A percentile compares a stretch with the other conserved stretches of the same genome.
Evolutionary conservation across 177 flowering plant species (phyloP).

Genomic region (Telopea speciosissima): DNA sequence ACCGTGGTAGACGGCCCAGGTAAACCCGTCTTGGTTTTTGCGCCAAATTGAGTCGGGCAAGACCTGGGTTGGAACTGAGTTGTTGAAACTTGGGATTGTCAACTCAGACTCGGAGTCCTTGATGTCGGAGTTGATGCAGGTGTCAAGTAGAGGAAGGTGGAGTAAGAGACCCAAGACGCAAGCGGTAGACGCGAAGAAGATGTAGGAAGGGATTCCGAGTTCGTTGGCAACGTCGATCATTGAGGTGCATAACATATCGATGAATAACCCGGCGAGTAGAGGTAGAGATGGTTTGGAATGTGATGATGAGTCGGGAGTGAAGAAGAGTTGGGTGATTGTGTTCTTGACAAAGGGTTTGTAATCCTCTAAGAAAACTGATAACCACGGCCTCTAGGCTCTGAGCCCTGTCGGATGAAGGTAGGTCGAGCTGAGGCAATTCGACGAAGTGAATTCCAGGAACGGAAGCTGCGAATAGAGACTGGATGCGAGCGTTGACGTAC

Average conservation of each 20-base stretch:
- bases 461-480: slow-evolving; percentile 3
- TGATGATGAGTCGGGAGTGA: neutral
- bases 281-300: neutral
- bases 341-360: slow-evolving; percentile 16
- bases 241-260: slow-evolving; percentile 18
- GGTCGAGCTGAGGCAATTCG: slow-evolving; percentile 2
- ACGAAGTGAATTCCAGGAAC: neutral
- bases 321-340: slow-evolving; percentile 1
- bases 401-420: neutral
- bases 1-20: slow-evolving; percentile 4
- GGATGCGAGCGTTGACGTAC: neutral
- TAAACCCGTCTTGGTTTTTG: slow-evolving; percentile 11
- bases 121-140: slow-evolving; percentile 5
- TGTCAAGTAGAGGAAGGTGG: slow-evolving; percentile 11
- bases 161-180: slow-evolving; percentile 22
- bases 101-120: slow-evolving; percentile 7
- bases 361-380: slow-evolving; percentile 1
- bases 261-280: slow-evolving; percentile 17
- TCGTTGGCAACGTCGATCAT: slow-evolving; percentile 32
- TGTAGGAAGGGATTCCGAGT: slow-evolving; percentile 19
- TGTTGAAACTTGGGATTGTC: slow-evolving; percentile 15
- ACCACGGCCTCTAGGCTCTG: neutral
- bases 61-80: slow-evolving; percentile 21
- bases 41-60: slow-evolving; percentile 12
- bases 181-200: slow-evolving; percentile 26